Evolutionary conservation across 257 asterid species (phyloP).

Genomic region (Petunia secreta): DNA sequence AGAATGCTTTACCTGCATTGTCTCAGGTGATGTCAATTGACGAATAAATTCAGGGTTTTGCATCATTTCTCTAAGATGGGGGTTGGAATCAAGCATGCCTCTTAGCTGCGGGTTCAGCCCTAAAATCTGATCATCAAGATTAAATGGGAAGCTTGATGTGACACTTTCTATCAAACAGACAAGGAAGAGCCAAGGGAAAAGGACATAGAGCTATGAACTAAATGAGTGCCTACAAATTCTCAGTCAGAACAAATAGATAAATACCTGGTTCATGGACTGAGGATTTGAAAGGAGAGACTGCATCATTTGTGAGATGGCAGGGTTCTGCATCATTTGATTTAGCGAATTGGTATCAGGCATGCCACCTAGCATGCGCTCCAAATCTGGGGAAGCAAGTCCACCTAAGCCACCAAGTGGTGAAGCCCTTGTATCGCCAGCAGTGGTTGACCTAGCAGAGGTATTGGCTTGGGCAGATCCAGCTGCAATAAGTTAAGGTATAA

Average conservation of each 20-base stretch:
- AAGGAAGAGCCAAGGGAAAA: background rate
- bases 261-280: conserved; percentile 62
- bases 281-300: conserved; percentile 55
- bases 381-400: conserved; percentile 47
- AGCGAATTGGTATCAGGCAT: conserved; percentile 48
- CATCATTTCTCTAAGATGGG: conserved; percentile 61
- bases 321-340: conserved; percentile 61
- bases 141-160: conserved; percentile 8
- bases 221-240: background rate
- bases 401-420: conserved; percentile 44
- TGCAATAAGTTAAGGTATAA: conserved; percentile 31
- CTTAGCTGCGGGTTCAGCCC: conserved; percentile 51
- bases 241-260: conserved; percentile 19
- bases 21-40: conserved; percentile 56
- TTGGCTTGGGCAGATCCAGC: conserved; percentile 51
- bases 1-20: conserved; percentile 48
- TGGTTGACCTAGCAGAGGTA: conserved; percentile 39
- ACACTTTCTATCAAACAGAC: background rate
- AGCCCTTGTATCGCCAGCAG: conserved; percentile 43
- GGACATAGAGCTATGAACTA: background rate
- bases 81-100: conserved; percentile 51
- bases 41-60: conserved; percentile 64
- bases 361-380: conserved; percentile 48
- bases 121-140: conserved; percentile 39
- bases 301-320: conserved; percentile 55